Evolutionary conservation across 192 early-diverging fungal species (phyloP).

Genomic region (Endogone sp.): DNA sequence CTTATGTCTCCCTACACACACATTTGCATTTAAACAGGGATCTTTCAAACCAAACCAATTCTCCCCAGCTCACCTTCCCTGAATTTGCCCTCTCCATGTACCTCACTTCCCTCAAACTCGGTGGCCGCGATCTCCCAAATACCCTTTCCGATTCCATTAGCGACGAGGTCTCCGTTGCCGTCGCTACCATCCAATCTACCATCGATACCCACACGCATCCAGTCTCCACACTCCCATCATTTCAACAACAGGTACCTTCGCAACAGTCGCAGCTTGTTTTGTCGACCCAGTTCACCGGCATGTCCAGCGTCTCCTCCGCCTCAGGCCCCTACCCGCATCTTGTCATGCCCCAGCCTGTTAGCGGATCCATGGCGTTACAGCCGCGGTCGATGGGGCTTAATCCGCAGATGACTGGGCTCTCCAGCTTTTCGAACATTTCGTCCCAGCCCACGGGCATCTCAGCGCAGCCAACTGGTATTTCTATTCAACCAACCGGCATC

Average conservation of each 20-base stretch:
- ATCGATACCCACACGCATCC: constrained; percentile 1
- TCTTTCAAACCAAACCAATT: constrained; percentile 45
- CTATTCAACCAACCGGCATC: too few relatives aligned
- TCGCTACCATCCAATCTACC: constrained; percentile 16
- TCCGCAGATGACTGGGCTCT: constrained; percentile 8
- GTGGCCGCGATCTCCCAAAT: constrained; percentile 48
- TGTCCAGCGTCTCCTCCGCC: background rate
- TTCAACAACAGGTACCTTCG: constrained; percentile 3
- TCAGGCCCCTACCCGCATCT: background rate
- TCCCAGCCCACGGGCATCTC: constrained; percentile 9
- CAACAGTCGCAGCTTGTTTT: background rate
- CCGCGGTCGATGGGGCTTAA: background rate
- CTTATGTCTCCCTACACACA: background rate
- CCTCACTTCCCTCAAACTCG: constrained; percentile 51
- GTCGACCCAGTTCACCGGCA: background rate
- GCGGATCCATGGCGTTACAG: background rate
- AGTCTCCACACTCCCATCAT: background rate
- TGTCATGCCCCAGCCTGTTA: background rate
- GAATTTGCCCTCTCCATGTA: constrained; percentile 70
- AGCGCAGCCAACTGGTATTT: too few relatives aligned
- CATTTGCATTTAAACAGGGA: constrained; percentile 35
- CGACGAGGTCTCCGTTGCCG: constrained; percentile 35
- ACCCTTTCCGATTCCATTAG: constrained; percentile 45
- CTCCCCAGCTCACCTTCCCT: constrained; percentile 49
- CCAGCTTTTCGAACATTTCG: background rate